phyloP scores from a whole-genome alignment of 345 rosid genomes.

The Melastoma malabathricum region DNA sequence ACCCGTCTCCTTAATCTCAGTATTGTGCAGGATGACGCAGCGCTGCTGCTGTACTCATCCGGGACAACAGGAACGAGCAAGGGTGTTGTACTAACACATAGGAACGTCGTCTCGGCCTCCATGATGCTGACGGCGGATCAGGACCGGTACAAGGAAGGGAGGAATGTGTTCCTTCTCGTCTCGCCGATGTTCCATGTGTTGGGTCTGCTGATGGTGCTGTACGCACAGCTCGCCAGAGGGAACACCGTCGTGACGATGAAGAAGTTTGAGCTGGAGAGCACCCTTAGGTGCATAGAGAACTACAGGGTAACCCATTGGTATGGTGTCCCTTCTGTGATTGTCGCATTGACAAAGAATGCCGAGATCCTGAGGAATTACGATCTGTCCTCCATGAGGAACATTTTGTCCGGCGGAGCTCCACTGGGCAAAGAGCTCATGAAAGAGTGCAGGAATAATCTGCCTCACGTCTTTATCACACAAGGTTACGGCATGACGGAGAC shows the following conservation, averaged over 20 bases:
- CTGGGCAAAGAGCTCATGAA: conserved; percentile 28
- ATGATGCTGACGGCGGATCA: conserved; percentile 21
- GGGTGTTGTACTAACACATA: conserved; percentile 30
- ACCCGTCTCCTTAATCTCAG: conserved; percentile 10
- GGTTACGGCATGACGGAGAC: conserved; percentile 38
- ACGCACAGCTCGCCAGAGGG: conserved; percentile 25
- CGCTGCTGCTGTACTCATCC: conserved; percentile 25
- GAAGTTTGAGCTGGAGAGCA: conserved; percentile 27
- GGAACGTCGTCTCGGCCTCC: conserved; percentile 24
- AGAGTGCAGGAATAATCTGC: conserved; percentile 15
- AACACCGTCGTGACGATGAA: conserved; percentile 23
- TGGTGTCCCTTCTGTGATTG: conserved; percentile 32
- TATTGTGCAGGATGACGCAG: conserved; percentile 19
- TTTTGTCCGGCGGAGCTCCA: conserved; percentile 36
- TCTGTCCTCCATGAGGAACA: conserved; percentile 20
- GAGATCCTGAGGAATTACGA: conserved; percentile 18
- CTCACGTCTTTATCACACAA: too few species aligned
- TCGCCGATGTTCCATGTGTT: conserved; percentile 35
- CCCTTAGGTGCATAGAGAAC: conserved; percentile 22
- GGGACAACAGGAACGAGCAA: conserved; percentile 35
- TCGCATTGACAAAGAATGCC: conserved; percentile 19
- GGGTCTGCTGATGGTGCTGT: conserved; percentile 16
- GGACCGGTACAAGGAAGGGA: conserved; percentile 14
- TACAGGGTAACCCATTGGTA: conserved; percentile 19
- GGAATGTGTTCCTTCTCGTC: conserved; percentile 20